Conservation (phyloP, 176 grass and related monocot species). For the Aegilops bicornis region DNA sequence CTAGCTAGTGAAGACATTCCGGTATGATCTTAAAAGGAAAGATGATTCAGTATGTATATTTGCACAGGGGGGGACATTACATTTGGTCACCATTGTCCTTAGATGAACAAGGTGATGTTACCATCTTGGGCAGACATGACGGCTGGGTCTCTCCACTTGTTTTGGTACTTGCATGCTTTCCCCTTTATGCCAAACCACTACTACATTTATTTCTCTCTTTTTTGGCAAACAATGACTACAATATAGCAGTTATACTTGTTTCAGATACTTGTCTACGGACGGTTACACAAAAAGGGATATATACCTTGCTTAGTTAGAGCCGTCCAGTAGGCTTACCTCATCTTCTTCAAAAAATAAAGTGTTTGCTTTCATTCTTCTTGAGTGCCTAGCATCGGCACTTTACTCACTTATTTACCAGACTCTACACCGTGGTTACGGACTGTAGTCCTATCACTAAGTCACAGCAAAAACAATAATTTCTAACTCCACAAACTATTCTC, state of each 20-base stretch:
- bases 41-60: background rate
- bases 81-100: background rate
- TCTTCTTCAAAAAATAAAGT: background rate
- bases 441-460: too few species aligned
- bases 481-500: too few species aligned
- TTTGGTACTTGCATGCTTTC: background rate
- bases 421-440: too few species aligned
- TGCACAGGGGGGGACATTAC: background rate
- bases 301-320: background rate
- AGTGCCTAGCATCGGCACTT: background rate
- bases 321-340: background rate
- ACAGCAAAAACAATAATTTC: too few species aligned
- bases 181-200: background rate
- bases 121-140: background rate
- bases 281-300: background rate
- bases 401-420: background rate
- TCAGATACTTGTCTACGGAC: background rate
- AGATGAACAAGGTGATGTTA: background rate
- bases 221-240: too few species aligned
- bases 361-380: background rate
- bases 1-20: background rate
- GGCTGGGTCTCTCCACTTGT: background rate
- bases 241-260: background rate
- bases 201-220: background rate
- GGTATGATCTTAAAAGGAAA: too few species aligned